Percentiles rank a stretch among this genome's conserved stretches.
Evolutionary conservation across 2,329 filamentous ascomycete genomes (phyloP).

Genomic region (Alternaria brassicae): DNA sequence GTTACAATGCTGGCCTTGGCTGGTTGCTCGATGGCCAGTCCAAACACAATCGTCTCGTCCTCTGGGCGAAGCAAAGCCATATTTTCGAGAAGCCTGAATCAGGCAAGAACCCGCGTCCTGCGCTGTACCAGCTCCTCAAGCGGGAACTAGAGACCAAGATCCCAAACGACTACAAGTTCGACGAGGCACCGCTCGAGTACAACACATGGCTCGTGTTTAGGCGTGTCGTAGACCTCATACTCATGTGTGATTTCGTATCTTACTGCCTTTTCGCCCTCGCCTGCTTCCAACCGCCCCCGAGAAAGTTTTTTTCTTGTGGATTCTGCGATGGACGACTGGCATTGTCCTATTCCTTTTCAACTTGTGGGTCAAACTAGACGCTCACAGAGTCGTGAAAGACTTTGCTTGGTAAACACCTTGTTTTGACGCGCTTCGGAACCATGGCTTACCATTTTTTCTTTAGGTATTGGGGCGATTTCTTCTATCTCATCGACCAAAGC

Average conservation of each 20-base stretch:
- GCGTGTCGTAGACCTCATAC: slow-evolving; percentile 91
- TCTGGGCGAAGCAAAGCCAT: slow-evolving; percentile 84
- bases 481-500: slow-evolving; percentile 97
- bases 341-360: slow-evolving; percentile 88
- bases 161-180: slow-evolving; percentile 89
- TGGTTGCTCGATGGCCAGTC: slow-evolving; percentile 89
- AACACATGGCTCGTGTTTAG: slow-evolving; percentile 99
- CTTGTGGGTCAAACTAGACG: slow-evolving; percentile 97
- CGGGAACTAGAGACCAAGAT: slow-evolving; percentile 94
- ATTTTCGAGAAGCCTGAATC: slow-evolving; percentile 84
- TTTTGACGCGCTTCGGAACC: background rate
- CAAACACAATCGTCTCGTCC: slow-evolving; percentile 81
- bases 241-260: slow-evolving; percentile 98
- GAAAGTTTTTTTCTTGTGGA: slow-evolving; percentile 74
- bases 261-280: slow-evolving; percentile 96
- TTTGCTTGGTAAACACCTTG: slow-evolving; percentile 74
- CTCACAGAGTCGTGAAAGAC: slow-evolving; percentile 96
- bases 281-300: slow-evolving; percentile 76
- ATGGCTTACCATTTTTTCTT: background rate
- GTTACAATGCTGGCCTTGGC: slow-evolving; percentile 94
- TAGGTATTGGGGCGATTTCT: slow-evolving; percentile 96
- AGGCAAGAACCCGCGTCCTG: slow-evolving; percentile 83
- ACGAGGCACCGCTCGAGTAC: slow-evolving; percentile 93
- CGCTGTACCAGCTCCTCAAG: slow-evolving; percentile 84
- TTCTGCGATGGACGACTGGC: slow-evolving; percentile 79